Base-by-base conservation (phyloP, 2,329 filamentous ascomycete species). In the Apiospora marii region DNA sequence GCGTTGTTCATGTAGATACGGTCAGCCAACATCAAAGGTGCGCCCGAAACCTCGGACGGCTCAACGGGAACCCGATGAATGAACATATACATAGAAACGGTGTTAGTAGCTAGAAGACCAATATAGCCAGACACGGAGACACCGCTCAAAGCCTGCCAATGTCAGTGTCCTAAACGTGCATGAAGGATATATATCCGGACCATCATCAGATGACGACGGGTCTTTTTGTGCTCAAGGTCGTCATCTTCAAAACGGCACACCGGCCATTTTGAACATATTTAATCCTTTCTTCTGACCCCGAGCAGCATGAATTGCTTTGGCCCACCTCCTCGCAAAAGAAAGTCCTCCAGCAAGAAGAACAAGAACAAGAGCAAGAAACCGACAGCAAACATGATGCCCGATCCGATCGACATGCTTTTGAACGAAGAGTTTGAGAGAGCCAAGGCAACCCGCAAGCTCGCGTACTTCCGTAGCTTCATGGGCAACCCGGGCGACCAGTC, bases 271-370 rank as follows among this genome's bases (percentile, higher is more conserved):
- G 58, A 14, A 64, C 13, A 41, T 41, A 19, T 41, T n/a, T 10
- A 19, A 13, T 41, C 34, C 30, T 24, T 13, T n/a, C 30, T 41
- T 41, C 58, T 41, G n/a, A 41, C 58, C 53, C 34, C 24, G 58
- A 22, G 58, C 58, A 64, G 58, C n/a, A 64, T 64, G 58, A 64
- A 64, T 64, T 64, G 58, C 58, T 64, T 64, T 64, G 58, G 58
- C 34, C 58, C 58, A n/a, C 34, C 34, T 64, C 58, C 58, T 64
- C 58, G 58, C 30, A 64, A 64, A 41, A 64, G 34, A 41, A 64
- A 64, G 30, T 64, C 58, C 37, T 34, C 58, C 19, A 64, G 58
- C 58, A 64, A 64, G 58, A 64, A 37, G 34, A 64, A 13, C 49
- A 53, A 53, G 49, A 51, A 14, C 53, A 61, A 61, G 58, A 64